Percentiles rank a stretch among this genome's conserved stretches.
These are phyloP conservation scores for Tilletia indica DNA, from an alignment of 1,284 basidiomycete genomes.

Conservation along the genomic window DNA sequence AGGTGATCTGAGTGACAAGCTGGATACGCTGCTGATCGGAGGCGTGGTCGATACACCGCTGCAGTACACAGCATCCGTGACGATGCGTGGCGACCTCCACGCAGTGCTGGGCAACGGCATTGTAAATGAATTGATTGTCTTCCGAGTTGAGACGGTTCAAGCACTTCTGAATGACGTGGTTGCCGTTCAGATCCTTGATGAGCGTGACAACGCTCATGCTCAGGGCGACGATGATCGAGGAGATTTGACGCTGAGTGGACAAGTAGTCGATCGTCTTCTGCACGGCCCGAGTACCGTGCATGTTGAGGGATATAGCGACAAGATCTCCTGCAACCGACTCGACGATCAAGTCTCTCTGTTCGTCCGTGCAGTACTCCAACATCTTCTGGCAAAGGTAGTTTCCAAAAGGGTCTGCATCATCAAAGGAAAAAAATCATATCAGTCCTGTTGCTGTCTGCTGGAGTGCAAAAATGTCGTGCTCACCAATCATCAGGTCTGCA, in stretches of 20 bases:
- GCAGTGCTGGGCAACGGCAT: constrained; percentile 96
- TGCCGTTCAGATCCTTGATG: constrained; percentile 99
- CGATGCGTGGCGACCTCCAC: constrained; percentile 99
- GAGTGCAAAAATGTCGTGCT: constrained; percentile 59
- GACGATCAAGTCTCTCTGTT: constrained; percentile 94
- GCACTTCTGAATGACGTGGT: constrained; percentile 99
- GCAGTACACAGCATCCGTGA: constrained; percentile 97
- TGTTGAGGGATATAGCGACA: constrained; percentile 97
- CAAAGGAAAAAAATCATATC: neutral
- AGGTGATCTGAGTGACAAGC: constrained; percentile 97
- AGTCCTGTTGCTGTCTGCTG: neutral
- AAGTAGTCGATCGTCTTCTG: constrained; percentile 99
- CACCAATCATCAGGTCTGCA: constrained; percentile 84
- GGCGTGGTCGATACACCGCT: constrained; percentile 97
- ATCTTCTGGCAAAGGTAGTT: constrained; percentile 99
- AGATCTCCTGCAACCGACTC: constrained; percentile 96
- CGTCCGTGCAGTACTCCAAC: constrained; percentile 94
- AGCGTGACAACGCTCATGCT: constrained; percentile 96
- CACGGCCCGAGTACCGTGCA: constrained; percentile 98
- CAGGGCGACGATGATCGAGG: constrained; percentile 92
- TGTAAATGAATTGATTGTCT: constrained; percentile 99
- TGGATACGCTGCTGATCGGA: constrained; percentile 92
- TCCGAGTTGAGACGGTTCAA: constrained; percentile 94
- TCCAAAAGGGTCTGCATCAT: constrained; percentile 81
- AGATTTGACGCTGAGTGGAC: constrained; percentile 69